phyloP scores from a whole-genome alignment of 345 rosid genomes.

The Streptanthus diversifolius region DNA sequence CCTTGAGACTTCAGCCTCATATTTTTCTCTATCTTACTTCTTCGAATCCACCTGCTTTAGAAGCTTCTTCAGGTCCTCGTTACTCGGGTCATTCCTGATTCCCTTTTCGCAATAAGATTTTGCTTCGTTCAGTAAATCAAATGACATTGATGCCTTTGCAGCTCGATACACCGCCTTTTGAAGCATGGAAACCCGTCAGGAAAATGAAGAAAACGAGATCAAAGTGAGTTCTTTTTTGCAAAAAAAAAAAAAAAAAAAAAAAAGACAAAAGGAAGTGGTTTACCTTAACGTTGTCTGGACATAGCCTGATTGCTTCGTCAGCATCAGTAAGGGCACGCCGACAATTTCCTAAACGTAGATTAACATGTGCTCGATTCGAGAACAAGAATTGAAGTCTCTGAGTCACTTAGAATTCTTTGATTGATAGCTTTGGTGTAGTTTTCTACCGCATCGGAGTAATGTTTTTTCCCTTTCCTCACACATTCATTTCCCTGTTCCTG shows the following conservation, averaged over 20 bases:
- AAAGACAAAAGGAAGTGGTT: neutral
- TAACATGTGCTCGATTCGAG: conserved; percentile 86
- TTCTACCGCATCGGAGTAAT: conserved; percentile 71
- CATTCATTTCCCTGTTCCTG: conserved; percentile 85
- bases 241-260: no score
- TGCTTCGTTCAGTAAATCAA: conserved; percentile 66
- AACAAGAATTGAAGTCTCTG: conserved; percentile 64
- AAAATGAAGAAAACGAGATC: neutral
- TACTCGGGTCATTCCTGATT: conserved; percentile 54
- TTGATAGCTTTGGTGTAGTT: conserved; percentile 78
- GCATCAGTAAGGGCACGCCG: conserved; percentile 81
- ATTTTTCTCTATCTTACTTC: conserved; percentile 57
- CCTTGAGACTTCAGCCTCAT: conserved; percentile 53
- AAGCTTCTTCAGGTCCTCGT: conserved; percentile 70
- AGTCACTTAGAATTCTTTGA: conserved; percentile 55
- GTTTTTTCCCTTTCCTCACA: conserved; percentile 84
- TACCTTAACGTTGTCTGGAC: conserved; percentile 66
- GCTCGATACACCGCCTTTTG: conserved; percentile 77
- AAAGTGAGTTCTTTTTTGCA: neutral
- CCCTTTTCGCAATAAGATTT: conserved; percentile 51
- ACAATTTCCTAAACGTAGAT: conserved; percentile 68
- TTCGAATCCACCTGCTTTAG: conserved; percentile 45
- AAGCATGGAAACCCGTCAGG: neutral
- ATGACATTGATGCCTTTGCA: conserved; percentile 69
- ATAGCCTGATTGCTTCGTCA: conserved; percentile 60